phyloP scores from a whole-genome alignment of 257 asterid species.

The Solanum bulbocastanum region DNA sequence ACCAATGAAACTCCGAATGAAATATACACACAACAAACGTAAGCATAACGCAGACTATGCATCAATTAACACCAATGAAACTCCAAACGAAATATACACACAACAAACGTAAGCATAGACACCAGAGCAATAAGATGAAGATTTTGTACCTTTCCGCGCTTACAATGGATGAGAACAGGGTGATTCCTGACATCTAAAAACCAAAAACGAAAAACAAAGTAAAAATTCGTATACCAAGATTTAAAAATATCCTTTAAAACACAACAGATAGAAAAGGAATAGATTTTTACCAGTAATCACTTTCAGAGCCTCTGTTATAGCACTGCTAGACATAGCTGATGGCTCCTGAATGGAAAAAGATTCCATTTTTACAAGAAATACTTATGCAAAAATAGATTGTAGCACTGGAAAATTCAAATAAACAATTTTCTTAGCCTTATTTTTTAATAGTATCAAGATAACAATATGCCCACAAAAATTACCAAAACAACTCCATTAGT shows the following conservation, averaged over 20 bases:
- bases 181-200: conserved; percentile 37
- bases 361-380: background rate
- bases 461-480: background rate
- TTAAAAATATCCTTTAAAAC: background rate
- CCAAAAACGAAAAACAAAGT: background rate
- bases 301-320: conserved; percentile 34
- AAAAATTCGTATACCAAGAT: background rate
- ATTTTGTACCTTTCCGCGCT: conserved; percentile 33
- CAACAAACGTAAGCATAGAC: background rate
- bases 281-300: conserved; percentile 21
- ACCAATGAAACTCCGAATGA: background rate
- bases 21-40: too few species aligned
- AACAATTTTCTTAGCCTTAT: background rate
- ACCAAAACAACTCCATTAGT: background rate
- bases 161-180: conserved; percentile 38
- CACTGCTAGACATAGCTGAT: conserved; percentile 16
- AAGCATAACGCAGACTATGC: too few species aligned
- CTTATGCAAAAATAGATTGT: background rate
- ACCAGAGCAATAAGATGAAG: background rate
- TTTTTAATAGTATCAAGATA: background rate
- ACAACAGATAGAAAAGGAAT: background rate
- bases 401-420: background rate
- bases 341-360: conserved; percentile 22
- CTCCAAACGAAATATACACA: background rate
- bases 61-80: background rate